Percentiles rank a stretch among this genome's conserved stretches.
These are phyloP conservation scores for Waltiozyma sp. DNA, from an alignment of 1,139 yeast genomes.

Conservation along the genomic window DNA sequence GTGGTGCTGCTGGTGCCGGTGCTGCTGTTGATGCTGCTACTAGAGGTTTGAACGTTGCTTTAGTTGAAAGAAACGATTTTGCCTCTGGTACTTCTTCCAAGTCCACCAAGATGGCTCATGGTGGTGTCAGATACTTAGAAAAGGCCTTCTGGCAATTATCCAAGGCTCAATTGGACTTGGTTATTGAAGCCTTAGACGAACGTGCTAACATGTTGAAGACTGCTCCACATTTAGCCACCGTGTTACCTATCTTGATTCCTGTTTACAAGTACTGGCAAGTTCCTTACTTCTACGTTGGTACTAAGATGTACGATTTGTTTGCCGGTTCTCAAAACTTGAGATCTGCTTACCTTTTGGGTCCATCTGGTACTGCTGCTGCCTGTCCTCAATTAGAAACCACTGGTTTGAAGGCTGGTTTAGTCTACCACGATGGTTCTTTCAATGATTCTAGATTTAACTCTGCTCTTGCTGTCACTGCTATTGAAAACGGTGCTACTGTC, in stretches of 20 bases:
- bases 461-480: conserved; percentile 76
- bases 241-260: conserved; percentile 90
- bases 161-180: conserved; percentile 84
- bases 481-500: conserved; percentile 81
- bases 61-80: conserved; percentile 80
- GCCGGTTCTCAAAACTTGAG: conserved; percentile 86
- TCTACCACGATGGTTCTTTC: conserved; percentile 91
- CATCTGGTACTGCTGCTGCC: conserved; percentile 55
- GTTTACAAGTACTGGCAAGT: conserved; percentile 94
- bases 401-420: conserved; percentile 79
- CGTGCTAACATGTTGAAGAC: conserved; percentile 82
- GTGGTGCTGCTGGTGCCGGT: conserved; percentile 95
- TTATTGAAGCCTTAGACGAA: conserved; percentile 88
- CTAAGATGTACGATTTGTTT: conserved; percentile 84
- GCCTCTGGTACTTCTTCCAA: conserved; percentile 90
- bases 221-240: conserved; percentile 84
- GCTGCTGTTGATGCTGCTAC: conserved; percentile 87
- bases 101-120: conserved; percentile 96
- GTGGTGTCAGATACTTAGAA: conserved; percentile 92
- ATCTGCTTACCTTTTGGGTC: conserved; percentile 63
- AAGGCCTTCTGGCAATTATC: conserved; percentile 87
- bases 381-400: conserved; percentile 85
- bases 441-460: conserved; percentile 90
- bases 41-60: conserved; percentile 81
- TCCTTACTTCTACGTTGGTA: conserved; percentile 88